Base-by-base conservation (phyloP, 345 rosid genomes). In the Eutrema yunnanense region DNA sequence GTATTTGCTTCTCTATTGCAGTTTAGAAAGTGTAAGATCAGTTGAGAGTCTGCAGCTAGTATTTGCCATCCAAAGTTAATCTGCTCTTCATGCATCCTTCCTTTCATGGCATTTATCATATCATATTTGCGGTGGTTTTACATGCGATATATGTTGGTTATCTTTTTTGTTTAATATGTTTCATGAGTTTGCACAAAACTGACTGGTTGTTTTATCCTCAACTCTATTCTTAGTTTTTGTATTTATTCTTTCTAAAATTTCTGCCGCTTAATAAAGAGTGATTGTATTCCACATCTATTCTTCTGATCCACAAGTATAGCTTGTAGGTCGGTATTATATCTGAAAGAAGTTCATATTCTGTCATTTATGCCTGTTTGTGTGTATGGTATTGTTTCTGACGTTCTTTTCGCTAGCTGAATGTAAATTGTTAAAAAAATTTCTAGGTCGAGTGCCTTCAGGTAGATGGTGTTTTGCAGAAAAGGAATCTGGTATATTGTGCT, bases 381-480 rank as follows among this genome's bases (percentile, higher is more conserved):
- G 69, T 50, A 52, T 53, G 71, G 7, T 75, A 54, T 68, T 75
- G 58, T 52, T 53, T 75, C 69, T 69, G 74, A 54, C 6, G 14
- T 43, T 53, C 43, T 50, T 42, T 34, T 59, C 5, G 5, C 40
- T 36, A 27, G 51, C 71, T 76, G 71, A 69, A 50, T 41, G 41
- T 53, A 65, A 57, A 48, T 22, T 53, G 44, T 50, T 14, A 11
- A 44, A 6, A 8, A 50, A 42, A 26, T 81, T 76, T 78, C 47
- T 84, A 91, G 98, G 95, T 94, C 53, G 97, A 94, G 70, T 94
- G 98, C 81, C 98, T 94, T 78, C 89, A 82, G 69, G 97, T 94
- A 69, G 98, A 94, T 57, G 98, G 98, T 76, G 96, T 94, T 62
- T 71, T 94, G 75, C 90, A 88, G 81, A 84, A 83, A 82, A 82